A percentile compares a stretch with the other conserved stretches of the same genome.
Evolutionary conservation across 176 grass and related monocot genomes (phyloP).

Genomic region (Themeda triandra): DNA sequence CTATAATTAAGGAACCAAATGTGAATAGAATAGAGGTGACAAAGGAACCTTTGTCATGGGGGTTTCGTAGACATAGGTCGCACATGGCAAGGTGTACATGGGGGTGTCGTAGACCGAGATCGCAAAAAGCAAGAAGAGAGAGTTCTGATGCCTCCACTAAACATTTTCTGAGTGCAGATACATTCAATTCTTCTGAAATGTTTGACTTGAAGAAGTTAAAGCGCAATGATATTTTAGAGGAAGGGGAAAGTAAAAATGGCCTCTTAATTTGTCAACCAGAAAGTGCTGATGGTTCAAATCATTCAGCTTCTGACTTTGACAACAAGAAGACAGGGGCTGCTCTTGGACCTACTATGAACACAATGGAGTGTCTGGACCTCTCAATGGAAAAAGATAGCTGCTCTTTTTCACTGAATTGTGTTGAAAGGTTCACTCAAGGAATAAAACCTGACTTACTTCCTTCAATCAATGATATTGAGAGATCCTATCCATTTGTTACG

Average conservation of each 20-base stretch:
- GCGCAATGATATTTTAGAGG: not conserved
- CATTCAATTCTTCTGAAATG: slow-evolving; percentile 8
- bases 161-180: no score
- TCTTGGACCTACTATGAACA: slow-evolving; percentile 7
- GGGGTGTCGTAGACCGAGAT: not conserved
- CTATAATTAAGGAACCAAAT: slow-evolving; percentile 3
- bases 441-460: not conserved
- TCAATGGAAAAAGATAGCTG: no score
- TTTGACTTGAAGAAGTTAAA: not conserved
- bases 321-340: not conserved
- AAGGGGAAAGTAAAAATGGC: slow-evolving; percentile 4
- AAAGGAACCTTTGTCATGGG: not conserved
- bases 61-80: not conserved
- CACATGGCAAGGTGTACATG: not conserved
- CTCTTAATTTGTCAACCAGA: not conserved
- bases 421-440: not conserved
- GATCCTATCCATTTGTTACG: not conserved
- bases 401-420: slow-evolving; percentile 1
- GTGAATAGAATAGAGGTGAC: not conserved
- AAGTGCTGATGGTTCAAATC: slow-evolving; percentile 11
- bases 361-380: not conserved
- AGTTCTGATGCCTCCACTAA: not conserved
- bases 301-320: slow-evolving; percentile 4
- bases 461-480: slow-evolving; percentile 17
- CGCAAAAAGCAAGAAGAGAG: not conserved